Evolutionary conservation across 2,329 filamentous ascomycete genomes (phyloP).

Genomic region (Venturia carpophila): DNA sequence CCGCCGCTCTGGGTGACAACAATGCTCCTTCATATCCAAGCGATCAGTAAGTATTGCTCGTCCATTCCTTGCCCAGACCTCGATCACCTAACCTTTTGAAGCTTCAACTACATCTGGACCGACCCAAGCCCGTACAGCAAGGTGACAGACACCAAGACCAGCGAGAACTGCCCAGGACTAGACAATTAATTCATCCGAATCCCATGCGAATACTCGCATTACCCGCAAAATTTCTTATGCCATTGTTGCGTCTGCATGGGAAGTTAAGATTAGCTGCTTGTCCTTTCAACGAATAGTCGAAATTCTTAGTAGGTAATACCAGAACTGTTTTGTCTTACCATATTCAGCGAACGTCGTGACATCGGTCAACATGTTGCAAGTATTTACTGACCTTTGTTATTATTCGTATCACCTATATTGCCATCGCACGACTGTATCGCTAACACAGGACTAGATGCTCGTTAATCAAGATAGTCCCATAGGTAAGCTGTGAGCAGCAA

Average conservation of each 20-base stretch:
- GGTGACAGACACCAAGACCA: constrained; percentile 38
- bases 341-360: neutral
- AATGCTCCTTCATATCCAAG: constrained; percentile 44
- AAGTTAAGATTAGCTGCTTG: neutral
- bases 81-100: constrained; percentile 19
- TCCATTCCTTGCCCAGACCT: neutral
- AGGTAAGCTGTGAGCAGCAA: too few species aligned
- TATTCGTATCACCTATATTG: too few species aligned
- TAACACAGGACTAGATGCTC: too few species aligned
- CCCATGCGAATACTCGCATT: neutral
- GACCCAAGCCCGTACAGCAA: constrained; percentile 43
- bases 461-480: too few species aligned
- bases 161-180: constrained; percentile 48
- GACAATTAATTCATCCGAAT: constrained; percentile 29
- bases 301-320: neutral
- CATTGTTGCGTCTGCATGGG: too few species aligned
- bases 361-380: neutral
- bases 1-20: constrained; percentile 44
- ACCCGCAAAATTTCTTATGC: neutral
- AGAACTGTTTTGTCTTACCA: neutral
- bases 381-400: too few species aligned
- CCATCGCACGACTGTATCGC: too few species aligned
- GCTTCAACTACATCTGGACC: constrained; percentile 52
- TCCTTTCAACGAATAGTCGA: neutral
- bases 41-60: constrained; percentile 16